Conservation (phyloP, 305 asterid species). For the Fraxinus angustifolia region DNA sequence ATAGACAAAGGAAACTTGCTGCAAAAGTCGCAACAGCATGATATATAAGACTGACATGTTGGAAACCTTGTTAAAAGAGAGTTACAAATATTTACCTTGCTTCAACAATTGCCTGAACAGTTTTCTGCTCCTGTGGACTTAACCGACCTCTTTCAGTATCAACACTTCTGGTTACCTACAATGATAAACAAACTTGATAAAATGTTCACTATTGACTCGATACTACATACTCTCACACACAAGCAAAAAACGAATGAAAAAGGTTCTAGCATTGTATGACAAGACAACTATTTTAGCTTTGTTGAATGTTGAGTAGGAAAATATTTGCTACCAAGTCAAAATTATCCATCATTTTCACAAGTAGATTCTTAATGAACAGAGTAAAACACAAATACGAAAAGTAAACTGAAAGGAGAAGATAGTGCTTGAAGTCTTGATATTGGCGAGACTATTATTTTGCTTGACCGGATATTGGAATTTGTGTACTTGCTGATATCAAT, state of each 20-base stretch:
- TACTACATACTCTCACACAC: constrained; percentile 1
- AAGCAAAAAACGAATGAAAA: neutral
- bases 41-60: neutral
- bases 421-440: neutral
- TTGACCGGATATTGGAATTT: neutral
- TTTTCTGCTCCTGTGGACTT: constrained; percentile 87
- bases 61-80: neutral
- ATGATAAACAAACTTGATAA: constrained; percentile 14
- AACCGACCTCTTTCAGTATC: constrained; percentile 74
- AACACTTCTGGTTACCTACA: constrained; percentile 89
- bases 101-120: constrained; percentile 85
- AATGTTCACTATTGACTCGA: constrained; percentile 4
- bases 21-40: constrained; percentile 12
- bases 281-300: neutral
- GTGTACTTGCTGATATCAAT: neutral
- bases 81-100: constrained; percentile 56
- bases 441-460: neutral
- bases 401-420: neutral
- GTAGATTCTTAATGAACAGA: neutral
- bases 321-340: neutral
- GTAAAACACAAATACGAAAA: neutral
- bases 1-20: constrained; percentile 91
- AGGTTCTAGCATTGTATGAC: neutral
- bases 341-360: neutral
- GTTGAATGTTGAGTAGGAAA: neutral